phyloP scores from a whole-genome alignment of 345 rosid species.

The Moringa oleifera region DNA sequence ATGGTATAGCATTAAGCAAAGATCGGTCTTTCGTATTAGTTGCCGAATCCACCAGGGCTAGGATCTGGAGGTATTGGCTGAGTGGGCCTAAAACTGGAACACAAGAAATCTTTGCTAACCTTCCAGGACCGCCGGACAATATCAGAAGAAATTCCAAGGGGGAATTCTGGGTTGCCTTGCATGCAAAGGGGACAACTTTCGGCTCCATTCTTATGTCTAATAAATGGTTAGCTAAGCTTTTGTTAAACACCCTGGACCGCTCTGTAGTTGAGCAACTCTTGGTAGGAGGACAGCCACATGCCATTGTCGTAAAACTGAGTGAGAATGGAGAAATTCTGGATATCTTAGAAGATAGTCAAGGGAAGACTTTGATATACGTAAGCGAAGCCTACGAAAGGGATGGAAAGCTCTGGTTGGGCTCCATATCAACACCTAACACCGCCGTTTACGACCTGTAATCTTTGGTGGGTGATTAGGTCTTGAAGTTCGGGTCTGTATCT shows the following conservation, averaged over 20 bases:
- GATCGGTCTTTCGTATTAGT: constrained; percentile 37
- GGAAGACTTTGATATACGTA: constrained; percentile 30
- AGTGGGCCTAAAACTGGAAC: constrained; percentile 20
- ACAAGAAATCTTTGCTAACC: constrained; percentile 26
- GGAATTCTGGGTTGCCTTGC: constrained; percentile 56
- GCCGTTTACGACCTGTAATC: constrained; percentile 40
- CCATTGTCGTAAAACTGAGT: constrained; percentile 33
- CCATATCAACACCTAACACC: constrained; percentile 46
- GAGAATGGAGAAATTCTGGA: constrained; percentile 35
- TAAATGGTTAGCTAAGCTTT: constrained; percentile 23
- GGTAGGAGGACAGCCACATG: constrained; percentile 38
- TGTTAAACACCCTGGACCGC: constrained; percentile 21
- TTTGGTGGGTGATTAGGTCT: no score
- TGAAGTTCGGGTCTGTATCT: no score
- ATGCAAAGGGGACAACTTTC: constrained; percentile 29
- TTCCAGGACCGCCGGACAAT: constrained; percentile 48
- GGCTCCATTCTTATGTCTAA: constrained; percentile 22
- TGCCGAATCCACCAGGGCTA: constrained; percentile 25
- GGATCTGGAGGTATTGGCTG: constrained; percentile 35
- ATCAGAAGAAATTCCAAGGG: constrained; percentile 36
- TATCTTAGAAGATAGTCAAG: constrained; percentile 32
- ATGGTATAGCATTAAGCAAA: constrained; percentile 49
- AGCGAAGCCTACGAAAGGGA: constrained; percentile 50
- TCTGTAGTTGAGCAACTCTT: constrained; percentile 34
- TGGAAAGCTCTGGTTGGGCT: constrained; percentile 45